Evolutionary conservation across 2,329 filamentous ascomycete species (phyloP).

Genomic region (Colletotrichum liriopes): DNA sequence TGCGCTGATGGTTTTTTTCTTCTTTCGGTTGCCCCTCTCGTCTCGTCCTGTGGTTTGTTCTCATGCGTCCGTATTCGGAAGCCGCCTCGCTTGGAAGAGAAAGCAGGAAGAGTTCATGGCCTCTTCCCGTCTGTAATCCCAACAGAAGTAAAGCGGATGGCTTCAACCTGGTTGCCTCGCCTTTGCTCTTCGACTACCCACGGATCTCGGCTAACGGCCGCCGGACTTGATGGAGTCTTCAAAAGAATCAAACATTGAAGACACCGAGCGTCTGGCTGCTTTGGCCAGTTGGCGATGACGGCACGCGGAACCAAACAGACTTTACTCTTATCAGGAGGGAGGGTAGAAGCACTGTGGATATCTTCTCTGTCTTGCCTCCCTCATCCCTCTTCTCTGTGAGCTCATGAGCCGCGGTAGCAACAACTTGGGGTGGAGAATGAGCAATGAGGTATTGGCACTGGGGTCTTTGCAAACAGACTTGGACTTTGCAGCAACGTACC

Average conservation of each 20-base stretch:
- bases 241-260: not conserved
- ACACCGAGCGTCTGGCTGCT: not conserved
- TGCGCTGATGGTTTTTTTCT: not conserved
- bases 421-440: not conserved
- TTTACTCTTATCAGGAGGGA: no score
- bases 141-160: no score
- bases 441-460: not conserved
- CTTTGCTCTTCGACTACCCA: not conserved
- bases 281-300: no score
- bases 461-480: not conserved
- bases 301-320: no score
- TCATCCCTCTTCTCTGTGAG: not conserved
- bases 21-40: not conserved
- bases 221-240: not conserved
- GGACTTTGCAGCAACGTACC: conserved; percentile 9
- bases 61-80: not conserved
- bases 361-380: not conserved
- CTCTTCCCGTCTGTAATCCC: not conserved
- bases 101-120: not conserved
- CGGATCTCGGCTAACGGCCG: conserved; percentile 6
- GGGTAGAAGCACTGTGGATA: no score
- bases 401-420: not conserved
- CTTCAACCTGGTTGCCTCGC: not conserved
- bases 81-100: not conserved
- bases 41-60: not conserved